phyloP scores from a whole-genome alignment of 768 basidiomycete genomes.

The Ramaria rubella region DNA sequence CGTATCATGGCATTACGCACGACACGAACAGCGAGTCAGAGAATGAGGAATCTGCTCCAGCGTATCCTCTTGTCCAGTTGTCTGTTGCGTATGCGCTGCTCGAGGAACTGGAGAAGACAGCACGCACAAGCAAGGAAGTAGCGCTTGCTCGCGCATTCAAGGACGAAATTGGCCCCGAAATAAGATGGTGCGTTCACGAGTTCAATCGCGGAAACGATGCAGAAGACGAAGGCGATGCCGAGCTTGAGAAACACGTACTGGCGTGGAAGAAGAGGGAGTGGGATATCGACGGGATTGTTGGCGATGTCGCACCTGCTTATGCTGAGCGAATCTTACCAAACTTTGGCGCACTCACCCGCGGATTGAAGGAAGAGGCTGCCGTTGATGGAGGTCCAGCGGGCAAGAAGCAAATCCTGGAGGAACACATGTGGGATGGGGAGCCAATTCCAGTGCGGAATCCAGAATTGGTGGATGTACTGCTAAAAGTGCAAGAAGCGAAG shows the following conservation, averaged over 20 bases:
- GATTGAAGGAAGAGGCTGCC: slow-evolving; percentile 40
- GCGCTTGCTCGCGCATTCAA: slow-evolving; percentile 78
- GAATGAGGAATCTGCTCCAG: slow-evolving; percentile 32
- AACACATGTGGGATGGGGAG: slow-evolving; percentile 73
- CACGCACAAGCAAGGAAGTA: slow-evolving; percentile 74
- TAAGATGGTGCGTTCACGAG: slow-evolving; percentile 88
- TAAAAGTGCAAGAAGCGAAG: slow-evolving; percentile 78
- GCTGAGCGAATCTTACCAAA: slow-evolving; percentile 57
- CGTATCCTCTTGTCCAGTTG: slow-evolving; percentile 54
- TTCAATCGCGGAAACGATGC: slow-evolving; percentile 43
- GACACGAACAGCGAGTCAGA: slow-evolving; percentile 57
- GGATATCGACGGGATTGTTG: slow-evolving; percentile 70
- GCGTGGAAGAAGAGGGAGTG: slow-evolving; percentile 51
- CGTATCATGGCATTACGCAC: slow-evolving; percentile 1
- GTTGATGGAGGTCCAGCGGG: slow-evolving; percentile 29
- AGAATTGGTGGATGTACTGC: slow-evolving; percentile 81
- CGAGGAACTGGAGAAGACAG: slow-evolving; percentile 54
- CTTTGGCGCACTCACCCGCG: slow-evolving; percentile 47
- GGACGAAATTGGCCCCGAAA: slow-evolving; percentile 86
- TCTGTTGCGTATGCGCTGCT: slow-evolving; percentile 72
- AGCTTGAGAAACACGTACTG: neutral
- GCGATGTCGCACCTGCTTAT: slow-evolving; percentile 52
- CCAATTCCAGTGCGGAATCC: slow-evolving; percentile 83
- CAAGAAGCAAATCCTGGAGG: slow-evolving; percentile 46
- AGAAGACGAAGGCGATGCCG: slow-evolving; percentile 1